Conservation (phyloP, 1,284 basidiomycete genomes). For the Puccinia triticina region DNA sequence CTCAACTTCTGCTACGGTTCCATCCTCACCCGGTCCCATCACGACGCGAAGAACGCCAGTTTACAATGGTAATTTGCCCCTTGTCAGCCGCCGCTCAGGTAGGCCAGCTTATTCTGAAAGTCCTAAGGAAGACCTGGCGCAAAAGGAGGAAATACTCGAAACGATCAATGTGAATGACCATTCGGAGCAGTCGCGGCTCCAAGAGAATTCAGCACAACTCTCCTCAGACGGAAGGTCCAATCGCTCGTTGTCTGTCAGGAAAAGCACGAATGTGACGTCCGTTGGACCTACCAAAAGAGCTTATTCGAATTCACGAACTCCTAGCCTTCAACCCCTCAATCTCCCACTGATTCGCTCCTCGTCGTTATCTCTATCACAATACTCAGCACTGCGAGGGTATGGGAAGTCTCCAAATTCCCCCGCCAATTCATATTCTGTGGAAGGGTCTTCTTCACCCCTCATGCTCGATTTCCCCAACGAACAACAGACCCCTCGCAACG, state of each 20-base stretch:
- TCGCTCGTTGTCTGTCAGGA: neutral
- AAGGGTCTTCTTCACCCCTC: neutral
- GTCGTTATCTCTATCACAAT: neutral
- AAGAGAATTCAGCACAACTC: neutral
- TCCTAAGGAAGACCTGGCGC: neutral
- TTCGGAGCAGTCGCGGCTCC: neutral
- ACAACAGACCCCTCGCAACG: neutral
- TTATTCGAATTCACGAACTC: conserved; percentile 14
- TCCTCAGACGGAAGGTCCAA: neutral
- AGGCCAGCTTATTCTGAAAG: neutral
- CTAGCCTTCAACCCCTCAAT: conserved; percentile 9
- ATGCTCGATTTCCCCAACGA: neutral
- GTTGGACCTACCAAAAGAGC: neutral
- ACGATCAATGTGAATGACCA: neutral
- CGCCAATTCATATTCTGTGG: neutral
- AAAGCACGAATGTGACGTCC: neutral
- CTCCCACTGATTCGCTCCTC: conserved; percentile 28
- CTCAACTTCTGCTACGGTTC: neutral
- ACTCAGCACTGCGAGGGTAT: neutral
- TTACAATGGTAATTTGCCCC: neutral
- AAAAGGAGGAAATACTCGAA: conserved; percentile 14
- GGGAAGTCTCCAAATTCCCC: neutral
- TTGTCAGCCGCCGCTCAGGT: neutral
- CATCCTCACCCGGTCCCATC: neutral
- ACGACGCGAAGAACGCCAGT: neutral